These are phyloP conservation scores for Colletotrichum acutatum DNA, from an alignment of 2,329 filamentous ascomycete genomes.

Conservation along the genomic window DNA sequence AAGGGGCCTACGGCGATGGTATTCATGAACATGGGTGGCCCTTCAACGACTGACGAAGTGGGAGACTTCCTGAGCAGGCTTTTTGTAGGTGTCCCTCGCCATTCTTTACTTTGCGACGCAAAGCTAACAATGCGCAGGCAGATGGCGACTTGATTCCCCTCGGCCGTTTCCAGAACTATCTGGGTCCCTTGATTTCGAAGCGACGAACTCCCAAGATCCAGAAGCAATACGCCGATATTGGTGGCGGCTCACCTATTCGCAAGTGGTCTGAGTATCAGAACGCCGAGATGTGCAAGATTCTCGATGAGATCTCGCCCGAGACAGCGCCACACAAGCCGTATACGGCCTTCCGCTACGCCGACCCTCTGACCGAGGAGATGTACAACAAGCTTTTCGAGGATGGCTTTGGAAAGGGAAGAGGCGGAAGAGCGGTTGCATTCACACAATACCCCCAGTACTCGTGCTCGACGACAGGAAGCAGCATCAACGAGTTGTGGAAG, in stretches of 20 bases:
- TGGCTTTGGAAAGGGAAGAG: constrained; percentile 88
- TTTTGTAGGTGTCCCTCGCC: constrained; percentile 73
- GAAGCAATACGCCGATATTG: constrained; percentile 94
- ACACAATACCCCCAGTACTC: constrained; percentile 99
- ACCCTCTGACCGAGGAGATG: constrained; percentile 94
- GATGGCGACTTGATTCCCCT: constrained; percentile 97
- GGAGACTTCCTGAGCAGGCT: constrained; percentile 88
- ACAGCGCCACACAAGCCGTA: constrained; percentile 98
- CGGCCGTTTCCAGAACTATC: constrained; percentile 87
- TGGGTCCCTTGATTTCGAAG: constrained; percentile 87
- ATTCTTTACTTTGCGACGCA: background rate
- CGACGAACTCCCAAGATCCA: constrained; percentile 95
- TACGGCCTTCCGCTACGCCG: constrained; percentile 94
- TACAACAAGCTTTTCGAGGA: constrained; percentile 85
- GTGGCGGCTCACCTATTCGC: constrained; percentile 96
- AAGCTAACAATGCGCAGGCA: constrained; percentile 64
- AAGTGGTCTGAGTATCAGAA: constrained; percentile 98
- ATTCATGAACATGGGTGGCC: constrained; percentile 99
- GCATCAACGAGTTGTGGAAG: constrained; percentile 97
- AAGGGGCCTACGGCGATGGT: constrained; percentile 96
- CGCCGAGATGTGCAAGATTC: constrained; percentile 94
- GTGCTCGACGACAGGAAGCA: constrained; percentile 96
- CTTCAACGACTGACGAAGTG: constrained; percentile 88
- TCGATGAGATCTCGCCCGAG: constrained; percentile 90
- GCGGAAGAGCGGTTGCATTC: constrained; percentile 95